Conservation (phyloP, 441 rosid genomes). For the Gossypium trilobum region DNA sequence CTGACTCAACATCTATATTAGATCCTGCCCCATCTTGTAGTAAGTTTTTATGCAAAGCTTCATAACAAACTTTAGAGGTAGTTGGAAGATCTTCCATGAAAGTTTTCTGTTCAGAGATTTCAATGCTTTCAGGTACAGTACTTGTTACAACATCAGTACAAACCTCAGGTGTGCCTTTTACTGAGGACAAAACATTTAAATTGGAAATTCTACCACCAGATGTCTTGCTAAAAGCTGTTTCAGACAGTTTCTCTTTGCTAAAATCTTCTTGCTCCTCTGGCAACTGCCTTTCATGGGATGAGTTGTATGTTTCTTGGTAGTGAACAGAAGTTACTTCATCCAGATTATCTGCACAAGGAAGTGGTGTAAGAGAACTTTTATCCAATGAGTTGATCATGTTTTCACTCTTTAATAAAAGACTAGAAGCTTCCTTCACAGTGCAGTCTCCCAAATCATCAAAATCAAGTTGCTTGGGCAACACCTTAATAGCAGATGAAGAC, state of each 20-base stretch:
- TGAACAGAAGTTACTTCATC: slow-evolving; percentile 23
- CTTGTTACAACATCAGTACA: slow-evolving; percentile 7
- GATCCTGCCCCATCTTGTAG: slow-evolving; percentile 7
- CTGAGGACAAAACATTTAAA: slow-evolving; percentile 13
- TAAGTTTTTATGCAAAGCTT: slow-evolving; percentile 1
- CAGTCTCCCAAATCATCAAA: slow-evolving; percentile 35
- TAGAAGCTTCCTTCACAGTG: slow-evolving; percentile 24
- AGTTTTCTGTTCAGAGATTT: slow-evolving; percentile 8
- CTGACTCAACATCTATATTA: slow-evolving; percentile 3
- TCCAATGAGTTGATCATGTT: slow-evolving; percentile 19
- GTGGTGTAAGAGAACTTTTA: slow-evolving; percentile 19
- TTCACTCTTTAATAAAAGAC: slow-evolving; percentile 20
- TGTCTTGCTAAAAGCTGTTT: slow-evolving; percentile 22
- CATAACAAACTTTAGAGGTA: not conserved
- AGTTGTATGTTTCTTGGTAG: slow-evolving; percentile 22
- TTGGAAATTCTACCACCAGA: slow-evolving; percentile 21
- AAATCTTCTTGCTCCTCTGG: slow-evolving; percentile 19
- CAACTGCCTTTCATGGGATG: slow-evolving; percentile 17
- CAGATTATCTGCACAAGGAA: slow-evolving; percentile 19
- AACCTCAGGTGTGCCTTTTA: slow-evolving; percentile 10
- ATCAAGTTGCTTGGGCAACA: slow-evolving; percentile 39
- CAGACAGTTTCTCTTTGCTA: slow-evolving; percentile 25
- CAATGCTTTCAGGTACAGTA: slow-evolving; percentile 12
- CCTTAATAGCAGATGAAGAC: slow-evolving; percentile 24
- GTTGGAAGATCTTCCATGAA: slow-evolving; percentile 10